A percentile compares a stretch with the other conserved stretches of the same genome.
Conservation (phyloP, 2,329 filamentous ascomycete species). For the Lasiodiplodia theobromae region DNA sequence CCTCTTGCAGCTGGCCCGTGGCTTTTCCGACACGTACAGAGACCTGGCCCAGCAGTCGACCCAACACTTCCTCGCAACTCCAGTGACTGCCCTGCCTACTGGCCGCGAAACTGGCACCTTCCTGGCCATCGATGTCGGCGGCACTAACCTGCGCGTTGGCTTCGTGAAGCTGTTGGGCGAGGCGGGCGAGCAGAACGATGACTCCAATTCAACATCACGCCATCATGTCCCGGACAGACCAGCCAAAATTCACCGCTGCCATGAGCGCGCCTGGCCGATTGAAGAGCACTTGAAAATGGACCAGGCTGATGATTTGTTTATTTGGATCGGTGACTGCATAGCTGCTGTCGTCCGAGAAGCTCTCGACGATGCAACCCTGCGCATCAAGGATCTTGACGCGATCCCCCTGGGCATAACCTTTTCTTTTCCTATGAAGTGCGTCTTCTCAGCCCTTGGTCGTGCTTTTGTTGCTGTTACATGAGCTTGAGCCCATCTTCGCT, state of each 20-base stretch:
- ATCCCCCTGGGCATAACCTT: conserved; percentile 74
- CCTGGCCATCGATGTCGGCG: conserved; percentile 61
- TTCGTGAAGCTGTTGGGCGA: conserved; percentile 67
- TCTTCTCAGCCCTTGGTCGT: neutral
- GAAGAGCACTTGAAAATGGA: conserved; percentile 75
- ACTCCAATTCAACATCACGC: conserved; percentile 33
- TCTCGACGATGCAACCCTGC: conserved; percentile 48
- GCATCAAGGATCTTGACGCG: conserved; percentile 47
- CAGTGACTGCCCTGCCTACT: conserved; percentile 52
- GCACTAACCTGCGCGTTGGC: conserved; percentile 72
- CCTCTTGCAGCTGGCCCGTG: conserved; percentile 43
- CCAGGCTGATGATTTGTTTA: conserved; percentile 76
- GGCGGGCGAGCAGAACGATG: conserved; percentile 45
- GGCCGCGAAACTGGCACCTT: conserved; percentile 70
- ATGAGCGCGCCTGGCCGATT: conserved; percentile 79
- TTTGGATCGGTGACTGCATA: conserved; percentile 83
- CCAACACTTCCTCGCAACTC: conserved; percentile 50
- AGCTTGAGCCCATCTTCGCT: neutral
- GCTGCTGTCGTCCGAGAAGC: conserved; percentile 73
- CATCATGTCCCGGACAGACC: conserved; percentile 36
- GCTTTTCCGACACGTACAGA: conserved; percentile 46
- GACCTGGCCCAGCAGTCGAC: conserved; percentile 44
- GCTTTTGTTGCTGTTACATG: neutral
- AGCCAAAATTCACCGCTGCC: conserved; percentile 61
- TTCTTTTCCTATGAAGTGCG: conserved; percentile 69